Conservation (phyloP, 176 grass and related monocot species). For the Saccharum spontaneum region DNA sequence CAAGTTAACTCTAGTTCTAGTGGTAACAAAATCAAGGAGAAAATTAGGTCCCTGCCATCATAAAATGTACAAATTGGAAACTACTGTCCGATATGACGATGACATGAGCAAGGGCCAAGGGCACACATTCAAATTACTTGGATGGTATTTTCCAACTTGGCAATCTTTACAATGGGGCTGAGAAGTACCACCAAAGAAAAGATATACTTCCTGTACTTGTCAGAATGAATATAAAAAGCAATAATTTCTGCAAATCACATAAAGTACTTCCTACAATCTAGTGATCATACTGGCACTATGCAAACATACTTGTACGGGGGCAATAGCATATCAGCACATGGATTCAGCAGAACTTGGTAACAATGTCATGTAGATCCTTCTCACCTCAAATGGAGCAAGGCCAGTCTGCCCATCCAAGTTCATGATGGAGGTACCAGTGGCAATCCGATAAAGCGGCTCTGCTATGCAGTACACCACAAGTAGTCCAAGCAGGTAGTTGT, state of each 20-base stretch:
- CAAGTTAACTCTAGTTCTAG: not conserved
- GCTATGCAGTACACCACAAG: slow-evolving; percentile 57
- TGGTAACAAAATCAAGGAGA: slow-evolving; percentile 16
- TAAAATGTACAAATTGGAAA: not conserved
- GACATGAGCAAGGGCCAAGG: not conserved
- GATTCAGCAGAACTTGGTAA: not conserved
- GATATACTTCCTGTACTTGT: slow-evolving; percentile 4
- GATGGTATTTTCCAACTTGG: not conserved
- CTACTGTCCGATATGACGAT: not conserved
- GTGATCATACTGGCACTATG: not conserved
- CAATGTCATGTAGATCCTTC: not conserved
- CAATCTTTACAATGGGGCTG: not conserved
- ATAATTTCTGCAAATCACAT: not conserved
- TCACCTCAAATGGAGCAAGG: slow-evolving; percentile 92
- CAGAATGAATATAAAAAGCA: slow-evolving; percentile 2
- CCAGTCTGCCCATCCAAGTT: slow-evolving; percentile 77
- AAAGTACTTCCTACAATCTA: not conserved
- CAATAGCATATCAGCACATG: slow-evolving; percentile 7
- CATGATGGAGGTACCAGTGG: slow-evolving; percentile 68
- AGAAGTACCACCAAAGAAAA: not conserved
- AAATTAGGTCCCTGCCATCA: not conserved
- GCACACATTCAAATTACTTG: not conserved
- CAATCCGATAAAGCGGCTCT: slow-evolving; percentile 59
- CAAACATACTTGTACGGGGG: not conserved
- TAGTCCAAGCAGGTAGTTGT: slow-evolving; percentile 76